These are phyloP conservation scores for Melianthus villosus DNA, from an alignment of 441 rosid species.

Conservation along the genomic window DNA sequence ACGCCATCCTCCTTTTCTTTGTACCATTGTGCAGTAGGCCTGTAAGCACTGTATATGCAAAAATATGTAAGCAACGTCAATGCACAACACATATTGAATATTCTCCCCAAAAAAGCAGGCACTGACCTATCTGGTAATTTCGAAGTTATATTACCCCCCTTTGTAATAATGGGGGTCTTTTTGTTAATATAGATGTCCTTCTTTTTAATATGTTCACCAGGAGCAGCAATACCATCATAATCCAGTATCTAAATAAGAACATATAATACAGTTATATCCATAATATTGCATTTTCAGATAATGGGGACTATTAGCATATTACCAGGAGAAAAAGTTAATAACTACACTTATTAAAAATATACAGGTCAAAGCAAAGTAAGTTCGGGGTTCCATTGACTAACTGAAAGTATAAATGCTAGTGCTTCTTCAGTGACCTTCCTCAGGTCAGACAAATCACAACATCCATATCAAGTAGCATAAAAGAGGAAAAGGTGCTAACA, in stretches of 20 bases:
- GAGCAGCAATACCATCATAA: conserved; percentile 76
- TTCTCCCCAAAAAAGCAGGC: conserved; percentile 1
- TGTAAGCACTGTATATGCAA: conserved; percentile 38
- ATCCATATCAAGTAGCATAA: too few species aligned
- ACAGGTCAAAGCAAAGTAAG: too few species aligned
- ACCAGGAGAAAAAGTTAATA: too few species aligned
- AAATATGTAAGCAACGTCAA: conserved; percentile 4
- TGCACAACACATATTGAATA: not conserved
- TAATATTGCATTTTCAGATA: not conserved
- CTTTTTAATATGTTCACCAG: conserved; percentile 71
- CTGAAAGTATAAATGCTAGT: too few species aligned
- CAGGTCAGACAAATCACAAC: too few species aligned
- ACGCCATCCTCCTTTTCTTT: conserved; percentile 76
- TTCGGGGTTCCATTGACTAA: too few species aligned
- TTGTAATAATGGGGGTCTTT: conserved; percentile 38
- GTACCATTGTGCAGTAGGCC: conserved; percentile 28
- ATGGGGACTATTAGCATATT: not conserved
- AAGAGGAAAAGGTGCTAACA: too few species aligned
- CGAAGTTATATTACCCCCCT: conserved; percentile 18
- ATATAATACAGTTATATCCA: not conserved
- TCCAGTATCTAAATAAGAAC: conserved; percentile 45
- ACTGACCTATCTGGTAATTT: conserved; percentile 41
- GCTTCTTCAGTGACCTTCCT: too few species aligned
- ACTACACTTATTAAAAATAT: too few species aligned
- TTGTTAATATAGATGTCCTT: conserved; percentile 52